Evolutionary conservation across 331 rosid species (phyloP).

Genomic region (Arachis monticola): DNA sequence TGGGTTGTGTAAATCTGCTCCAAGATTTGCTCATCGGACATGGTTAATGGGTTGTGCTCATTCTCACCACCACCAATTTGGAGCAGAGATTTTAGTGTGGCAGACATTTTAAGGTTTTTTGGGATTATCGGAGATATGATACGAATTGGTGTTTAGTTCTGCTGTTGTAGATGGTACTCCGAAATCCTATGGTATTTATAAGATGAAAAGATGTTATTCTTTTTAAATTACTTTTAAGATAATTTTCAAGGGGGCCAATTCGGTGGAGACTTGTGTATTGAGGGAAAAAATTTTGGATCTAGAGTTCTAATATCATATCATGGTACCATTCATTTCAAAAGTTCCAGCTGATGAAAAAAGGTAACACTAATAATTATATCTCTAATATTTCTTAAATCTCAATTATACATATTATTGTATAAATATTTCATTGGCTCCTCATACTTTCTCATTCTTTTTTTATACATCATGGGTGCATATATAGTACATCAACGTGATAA

Average conservation of each 20-base stretch:
- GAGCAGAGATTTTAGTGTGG: constrained; percentile 31
- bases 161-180: not conserved
- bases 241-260: not conserved
- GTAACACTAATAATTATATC: too few relatives aligned
- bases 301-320: too few relatives aligned
- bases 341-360: too few relatives aligned
- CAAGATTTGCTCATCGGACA: constrained; percentile 58
- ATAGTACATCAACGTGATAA: too few relatives aligned
- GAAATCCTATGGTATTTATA: not conserved
- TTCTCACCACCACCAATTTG: not conserved
- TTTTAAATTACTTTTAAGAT: too few relatives aligned
- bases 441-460: too few relatives aligned
- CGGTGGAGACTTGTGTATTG: not conserved
- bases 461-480: too few relatives aligned
- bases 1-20: constrained; percentile 58
- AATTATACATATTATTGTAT: too few relatives aligned
- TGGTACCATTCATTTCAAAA: too few relatives aligned
- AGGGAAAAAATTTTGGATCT: not conserved
- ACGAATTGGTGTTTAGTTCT: not conserved
- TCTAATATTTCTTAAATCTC: too few relatives aligned
- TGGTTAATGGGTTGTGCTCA: constrained; percentile 46
- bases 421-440: too few relatives aligned
- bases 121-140: not conserved
- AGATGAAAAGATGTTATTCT: not conserved
- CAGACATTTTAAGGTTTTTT: not conserved